Evolutionary conservation across 495 filamentous ascomycete genomes (phyloP).

Genomic region (Neurospora tetraspora): DNA sequence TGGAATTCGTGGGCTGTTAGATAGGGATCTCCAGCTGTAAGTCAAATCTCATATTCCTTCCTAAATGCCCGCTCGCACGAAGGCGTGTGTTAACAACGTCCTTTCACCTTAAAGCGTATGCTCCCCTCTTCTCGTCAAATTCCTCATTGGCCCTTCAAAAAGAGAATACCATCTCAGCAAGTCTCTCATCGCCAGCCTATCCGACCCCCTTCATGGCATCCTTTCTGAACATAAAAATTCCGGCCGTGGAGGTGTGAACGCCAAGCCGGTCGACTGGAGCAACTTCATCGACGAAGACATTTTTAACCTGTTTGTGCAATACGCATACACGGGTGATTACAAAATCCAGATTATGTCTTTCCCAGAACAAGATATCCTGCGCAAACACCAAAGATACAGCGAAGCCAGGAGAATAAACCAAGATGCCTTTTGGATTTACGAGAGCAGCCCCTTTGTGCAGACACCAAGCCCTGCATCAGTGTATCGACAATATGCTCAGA

Average conservation of each 20-base stretch:
- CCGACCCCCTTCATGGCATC: neutral
- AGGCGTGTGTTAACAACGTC: neutral
- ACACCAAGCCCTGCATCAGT: neutral
- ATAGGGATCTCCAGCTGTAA: neutral
- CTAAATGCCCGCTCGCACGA: no score
- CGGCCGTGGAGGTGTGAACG: no score
- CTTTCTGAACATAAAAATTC: no score
- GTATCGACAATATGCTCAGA: neutral
- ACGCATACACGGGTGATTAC: neutral
- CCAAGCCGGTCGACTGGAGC: no score
- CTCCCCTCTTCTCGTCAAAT: neutral
- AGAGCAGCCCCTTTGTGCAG: neutral
- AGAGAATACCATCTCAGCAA: neutral
- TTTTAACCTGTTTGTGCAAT: neutral
- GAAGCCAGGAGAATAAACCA: neutral
- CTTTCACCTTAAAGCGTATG: neutral
- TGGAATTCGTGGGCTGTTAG: neutral
- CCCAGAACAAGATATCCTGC: no score
- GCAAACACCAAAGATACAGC: neutral
- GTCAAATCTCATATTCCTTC: no score
- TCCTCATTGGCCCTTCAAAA: neutral
- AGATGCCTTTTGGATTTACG: neutral
- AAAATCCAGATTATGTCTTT: no score
- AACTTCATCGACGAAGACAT: neutral
- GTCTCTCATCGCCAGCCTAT: neutral